Evolutionary conservation across 2,329 filamentous ascomycete genomes (phyloP).

Genomic region (Thermoascus crustaceus): DNA sequence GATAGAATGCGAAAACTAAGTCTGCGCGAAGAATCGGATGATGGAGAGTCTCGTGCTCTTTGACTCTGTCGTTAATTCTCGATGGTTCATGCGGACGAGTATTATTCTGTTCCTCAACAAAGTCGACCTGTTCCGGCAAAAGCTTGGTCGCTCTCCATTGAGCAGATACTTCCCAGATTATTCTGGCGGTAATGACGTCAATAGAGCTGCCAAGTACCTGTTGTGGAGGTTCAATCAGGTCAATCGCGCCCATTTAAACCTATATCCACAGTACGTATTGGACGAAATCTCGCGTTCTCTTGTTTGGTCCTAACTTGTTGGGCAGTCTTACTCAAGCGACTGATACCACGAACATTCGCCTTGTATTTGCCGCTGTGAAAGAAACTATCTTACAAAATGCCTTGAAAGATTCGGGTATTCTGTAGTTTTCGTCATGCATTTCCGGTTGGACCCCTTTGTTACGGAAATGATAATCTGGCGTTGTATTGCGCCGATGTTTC

Average conservation of each 20-base stretch:
- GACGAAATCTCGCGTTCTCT: too few relatives aligned
- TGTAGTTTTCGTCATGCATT: constrained; percentile 39
- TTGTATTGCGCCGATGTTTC: too few relatives aligned
- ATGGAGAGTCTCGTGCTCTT: constrained; percentile 96
- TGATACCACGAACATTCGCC: constrained; percentile 93
- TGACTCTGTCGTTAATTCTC: constrained; percentile 95
- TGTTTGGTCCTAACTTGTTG: too few relatives aligned
- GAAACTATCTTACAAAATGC: constrained; percentile 98
- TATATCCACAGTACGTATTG: constrained; percentile 99
- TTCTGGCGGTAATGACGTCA: constrained; percentile 93
- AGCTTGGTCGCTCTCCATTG: constrained; percentile 78
- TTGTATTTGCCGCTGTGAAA: constrained; percentile 97
- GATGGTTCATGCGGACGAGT: constrained; percentile 98
- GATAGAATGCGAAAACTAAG: neutral
- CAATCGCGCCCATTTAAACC: constrained; percentile 87
- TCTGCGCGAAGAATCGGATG: constrained; percentile 80
- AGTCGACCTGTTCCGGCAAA: constrained; percentile 95
- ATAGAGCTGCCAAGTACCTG: constrained; percentile 94
- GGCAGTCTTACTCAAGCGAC: constrained; percentile 94
- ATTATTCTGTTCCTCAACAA: constrained; percentile 99
- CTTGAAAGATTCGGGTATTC: constrained; percentile 93
- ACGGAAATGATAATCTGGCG: neutral
- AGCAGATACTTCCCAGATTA: constrained; percentile 98
- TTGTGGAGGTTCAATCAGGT: constrained; percentile 99
- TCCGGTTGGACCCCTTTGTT: neutral